Conservation (phyloP, 208 protist species). For the Leishmania amazonensis region DNA sequence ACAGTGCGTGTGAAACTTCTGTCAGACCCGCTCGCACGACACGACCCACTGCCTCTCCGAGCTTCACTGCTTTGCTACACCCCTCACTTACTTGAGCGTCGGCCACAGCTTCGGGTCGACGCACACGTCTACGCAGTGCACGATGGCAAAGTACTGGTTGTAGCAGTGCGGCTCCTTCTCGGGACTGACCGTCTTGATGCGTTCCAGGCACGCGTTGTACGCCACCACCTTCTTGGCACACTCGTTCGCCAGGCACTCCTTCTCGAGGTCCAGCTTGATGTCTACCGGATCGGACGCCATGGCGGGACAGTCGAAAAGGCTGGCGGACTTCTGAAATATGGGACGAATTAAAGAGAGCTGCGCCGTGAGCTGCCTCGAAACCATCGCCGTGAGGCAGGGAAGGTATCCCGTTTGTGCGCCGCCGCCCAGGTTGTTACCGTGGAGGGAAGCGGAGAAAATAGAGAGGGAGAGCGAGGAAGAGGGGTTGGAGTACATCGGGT, state of each 20-base stretch:
- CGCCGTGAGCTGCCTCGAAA: not conserved
- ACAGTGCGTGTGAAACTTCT: not conserved
- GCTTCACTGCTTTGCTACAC: not conserved
- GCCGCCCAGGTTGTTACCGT: not conserved
- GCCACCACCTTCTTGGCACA: conserved; percentile 64
- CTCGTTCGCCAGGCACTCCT: conserved; percentile 65
- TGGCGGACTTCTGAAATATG: not conserved
- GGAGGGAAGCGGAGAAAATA: not conserved
- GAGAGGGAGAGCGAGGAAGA: not conserved
- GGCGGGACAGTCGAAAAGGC: not conserved
- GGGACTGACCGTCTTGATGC: conserved; percentile 62
- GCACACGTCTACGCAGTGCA: conserved; percentile 85
- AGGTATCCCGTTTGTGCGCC: not conserved
- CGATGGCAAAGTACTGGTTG: conserved; percentile 79
- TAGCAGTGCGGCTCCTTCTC: conserved; percentile 82
- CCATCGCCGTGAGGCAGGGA: not conserved
- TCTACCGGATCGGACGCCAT: conserved; percentile 67
- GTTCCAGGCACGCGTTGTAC: conserved; percentile 78
- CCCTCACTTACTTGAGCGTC: conserved; percentile 53
- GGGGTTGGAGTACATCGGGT: not conserved
- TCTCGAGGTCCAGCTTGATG: conserved; percentile 80
- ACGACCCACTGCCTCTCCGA: not conserved
- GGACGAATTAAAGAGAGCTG: not conserved
- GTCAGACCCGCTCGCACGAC: not conserved
- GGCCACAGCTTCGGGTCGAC: conserved; percentile 81